Evolutionary conservation across 176 grass and related monocot species (phyloP).

Genomic region (Puya raimondii): DNA sequence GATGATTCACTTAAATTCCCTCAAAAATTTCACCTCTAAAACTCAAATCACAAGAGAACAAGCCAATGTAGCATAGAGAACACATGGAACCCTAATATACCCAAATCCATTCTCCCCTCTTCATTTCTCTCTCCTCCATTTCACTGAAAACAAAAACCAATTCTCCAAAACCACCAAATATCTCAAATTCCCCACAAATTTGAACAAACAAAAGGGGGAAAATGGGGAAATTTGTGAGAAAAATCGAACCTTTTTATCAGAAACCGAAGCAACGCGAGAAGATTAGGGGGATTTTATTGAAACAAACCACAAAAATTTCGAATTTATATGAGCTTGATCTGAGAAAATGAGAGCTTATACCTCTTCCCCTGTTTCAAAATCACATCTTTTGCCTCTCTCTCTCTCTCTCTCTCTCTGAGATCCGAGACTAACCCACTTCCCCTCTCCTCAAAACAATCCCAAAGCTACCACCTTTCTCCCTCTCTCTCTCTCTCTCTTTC

Average conservation of each 20-base stretch:
- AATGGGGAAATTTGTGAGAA: background rate
- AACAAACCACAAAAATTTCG: background rate
- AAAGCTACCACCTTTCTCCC: conserved; percentile 3
- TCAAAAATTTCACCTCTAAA: too few relatives aligned
- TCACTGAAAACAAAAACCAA: background rate
- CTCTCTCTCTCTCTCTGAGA: background rate
- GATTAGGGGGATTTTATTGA: background rate
- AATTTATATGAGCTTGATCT: background rate
- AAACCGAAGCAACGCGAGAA: background rate
- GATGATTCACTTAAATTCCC: too few relatives aligned
- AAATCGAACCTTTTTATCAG: background rate
- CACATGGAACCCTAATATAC: too few relatives aligned
- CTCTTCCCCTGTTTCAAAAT: background rate
- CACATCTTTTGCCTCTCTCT: background rate
- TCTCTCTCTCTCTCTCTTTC: conserved; percentile 12
- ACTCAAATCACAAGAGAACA: too few relatives aligned
- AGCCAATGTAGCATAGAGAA: too few relatives aligned
- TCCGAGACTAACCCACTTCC: background rate
- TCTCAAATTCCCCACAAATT: background rate
- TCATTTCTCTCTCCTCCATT: background rate
- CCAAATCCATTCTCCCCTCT: too few relatives aligned
- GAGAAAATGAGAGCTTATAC: background rate
- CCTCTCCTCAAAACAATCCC: background rate
- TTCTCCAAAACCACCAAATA: background rate
- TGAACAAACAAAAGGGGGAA: background rate